Conservation (phyloP, 2,329 filamentous ascomycete genomes). For the Clonostachys byssicola region DNA sequence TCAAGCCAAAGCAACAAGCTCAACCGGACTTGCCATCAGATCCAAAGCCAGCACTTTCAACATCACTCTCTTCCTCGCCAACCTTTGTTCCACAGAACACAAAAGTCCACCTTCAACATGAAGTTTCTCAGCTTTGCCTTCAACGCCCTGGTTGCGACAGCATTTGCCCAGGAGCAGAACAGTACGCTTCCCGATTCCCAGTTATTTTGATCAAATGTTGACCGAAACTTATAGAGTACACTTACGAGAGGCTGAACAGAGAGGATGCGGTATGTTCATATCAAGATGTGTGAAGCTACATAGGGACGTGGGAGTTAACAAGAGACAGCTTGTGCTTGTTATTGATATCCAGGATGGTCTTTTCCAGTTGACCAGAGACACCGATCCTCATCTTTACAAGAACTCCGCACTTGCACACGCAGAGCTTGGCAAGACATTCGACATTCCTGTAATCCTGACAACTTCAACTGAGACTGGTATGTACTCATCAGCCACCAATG, state of each 20-base stretch:
- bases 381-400: constrained; percentile 58
- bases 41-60: too few species aligned
- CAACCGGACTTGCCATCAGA: too few species aligned
- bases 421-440: constrained; percentile 60
- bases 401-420: constrained; percentile 67
- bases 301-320: background rate
- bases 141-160: too few species aligned
- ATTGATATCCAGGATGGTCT: constrained; percentile 31
- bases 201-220: too few species aligned
- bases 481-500: background rate
- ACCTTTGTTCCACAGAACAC: too few species aligned
- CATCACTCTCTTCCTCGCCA: too few species aligned
- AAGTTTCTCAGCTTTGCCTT: too few species aligned
- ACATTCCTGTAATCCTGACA: constrained; percentile 65
- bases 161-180: too few species aligned
- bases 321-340: constrained; percentile 23
- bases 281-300: background rate
- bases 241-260: constrained; percentile 27
- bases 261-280: constrained; percentile 14
- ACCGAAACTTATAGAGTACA: constrained; percentile 3
- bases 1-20: too few species aligned
- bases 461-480: constrained; percentile 58
- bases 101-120: too few species aligned
- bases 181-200: too few species aligned
- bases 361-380: constrained; percentile 54